A percentile compares a stretch with the other conserved stretches of the same genome.
phyloP scores from a whole-genome alignment of 83 land plant genomes.

The Isoetes engelmannii region DNA sequence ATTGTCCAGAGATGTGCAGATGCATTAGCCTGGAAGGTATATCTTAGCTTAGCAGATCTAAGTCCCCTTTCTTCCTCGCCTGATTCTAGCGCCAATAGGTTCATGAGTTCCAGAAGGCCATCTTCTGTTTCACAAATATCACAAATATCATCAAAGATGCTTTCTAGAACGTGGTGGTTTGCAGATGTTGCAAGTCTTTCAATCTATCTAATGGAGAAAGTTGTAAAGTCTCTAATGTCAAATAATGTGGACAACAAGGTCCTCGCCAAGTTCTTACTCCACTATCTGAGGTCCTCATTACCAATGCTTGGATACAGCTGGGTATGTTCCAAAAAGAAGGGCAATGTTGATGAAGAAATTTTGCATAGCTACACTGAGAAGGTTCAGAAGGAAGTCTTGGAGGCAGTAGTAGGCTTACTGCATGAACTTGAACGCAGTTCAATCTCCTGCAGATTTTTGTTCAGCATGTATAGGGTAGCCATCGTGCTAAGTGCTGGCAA shows the following conservation, averaged over 20 bases:
- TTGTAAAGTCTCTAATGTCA: conserved; percentile 37
- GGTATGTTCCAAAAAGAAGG: conserved; percentile 30
- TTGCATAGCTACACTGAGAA: conserved; percentile 13
- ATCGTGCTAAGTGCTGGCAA: conserved; percentile 30
- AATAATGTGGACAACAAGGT: conserved; percentile 34
- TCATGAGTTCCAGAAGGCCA: not conserved
- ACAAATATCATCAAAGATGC: conserved; percentile 30
- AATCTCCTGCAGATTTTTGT: conserved; percentile 41
- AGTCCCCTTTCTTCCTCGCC: conserved; percentile 49
- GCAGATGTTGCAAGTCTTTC: conserved; percentile 42
- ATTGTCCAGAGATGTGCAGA: conserved; percentile 43
- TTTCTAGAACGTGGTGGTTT: conserved; percentile 50
- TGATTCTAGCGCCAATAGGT: conserved; percentile 37
- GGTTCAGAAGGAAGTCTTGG: conserved; percentile 26
- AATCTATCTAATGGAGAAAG: conserved; percentile 28
- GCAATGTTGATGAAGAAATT: conserved; percentile 14
- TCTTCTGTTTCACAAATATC: conserved; percentile 48
- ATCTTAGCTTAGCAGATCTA: conserved; percentile 2
- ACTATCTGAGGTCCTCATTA: conserved; percentile 39
- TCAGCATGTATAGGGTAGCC: conserved; percentile 46
- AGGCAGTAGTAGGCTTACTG: conserved; percentile 40
- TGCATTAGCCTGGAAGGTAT: conserved; percentile 31
- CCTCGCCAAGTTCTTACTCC: conserved; percentile 45
- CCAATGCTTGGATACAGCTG: conserved; percentile 21
- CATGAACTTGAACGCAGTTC: conserved; percentile 27